These are phyloP conservation scores for Laburnicola sp. DNA, from an alignment of 2,329 filamentous ascomycete species.

Conservation along the genomic window DNA sequence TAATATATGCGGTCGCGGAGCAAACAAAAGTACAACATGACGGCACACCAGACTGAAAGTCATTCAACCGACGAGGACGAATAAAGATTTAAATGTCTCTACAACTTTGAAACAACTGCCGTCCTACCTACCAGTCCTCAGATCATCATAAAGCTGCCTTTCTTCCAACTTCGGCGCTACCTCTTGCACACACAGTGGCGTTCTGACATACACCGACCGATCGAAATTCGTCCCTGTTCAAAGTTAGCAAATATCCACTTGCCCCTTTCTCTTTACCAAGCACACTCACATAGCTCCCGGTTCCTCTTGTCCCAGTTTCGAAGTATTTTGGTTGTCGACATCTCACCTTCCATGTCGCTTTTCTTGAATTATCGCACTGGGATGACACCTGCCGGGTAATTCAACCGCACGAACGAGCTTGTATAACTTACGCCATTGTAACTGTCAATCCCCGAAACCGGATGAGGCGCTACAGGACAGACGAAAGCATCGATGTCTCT, in stretches of 20 bases:
- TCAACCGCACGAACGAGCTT: conserved; percentile 62
- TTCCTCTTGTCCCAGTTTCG: conserved; percentile 65
- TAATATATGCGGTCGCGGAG: no score
- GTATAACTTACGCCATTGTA: conserved; percentile 68
- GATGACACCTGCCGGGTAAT: conserved; percentile 62
- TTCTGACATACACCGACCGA: conserved; percentile 57
- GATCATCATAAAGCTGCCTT: conserved; percentile 56
- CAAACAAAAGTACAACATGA: no score
- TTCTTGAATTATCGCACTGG: conserved; percentile 57
- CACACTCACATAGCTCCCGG: conserved; percentile 57
- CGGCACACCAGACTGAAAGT: no score
- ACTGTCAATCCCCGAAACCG: conserved; percentile 62
- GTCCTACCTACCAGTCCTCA: conserved; percentile 45
- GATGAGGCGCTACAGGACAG: conserved; percentile 66
- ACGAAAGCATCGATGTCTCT: conserved; percentile 62
- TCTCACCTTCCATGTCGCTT: conserved; percentile 55
- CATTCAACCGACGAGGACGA: no score
- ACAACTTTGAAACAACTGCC: neutral
- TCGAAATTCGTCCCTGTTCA: conserved; percentile 52
- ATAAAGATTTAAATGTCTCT: no score
- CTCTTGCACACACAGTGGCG: conserved; percentile 60
- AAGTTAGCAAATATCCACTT: neutral
- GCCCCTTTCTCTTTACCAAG: no score
- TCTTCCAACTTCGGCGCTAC: conserved; percentile 60
- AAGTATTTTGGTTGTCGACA: conserved; percentile 46